These are phyloP conservation scores for Ilex paraguariensis DNA, from an alignment of 305 asterid species.

Conservation along the genomic window DNA sequence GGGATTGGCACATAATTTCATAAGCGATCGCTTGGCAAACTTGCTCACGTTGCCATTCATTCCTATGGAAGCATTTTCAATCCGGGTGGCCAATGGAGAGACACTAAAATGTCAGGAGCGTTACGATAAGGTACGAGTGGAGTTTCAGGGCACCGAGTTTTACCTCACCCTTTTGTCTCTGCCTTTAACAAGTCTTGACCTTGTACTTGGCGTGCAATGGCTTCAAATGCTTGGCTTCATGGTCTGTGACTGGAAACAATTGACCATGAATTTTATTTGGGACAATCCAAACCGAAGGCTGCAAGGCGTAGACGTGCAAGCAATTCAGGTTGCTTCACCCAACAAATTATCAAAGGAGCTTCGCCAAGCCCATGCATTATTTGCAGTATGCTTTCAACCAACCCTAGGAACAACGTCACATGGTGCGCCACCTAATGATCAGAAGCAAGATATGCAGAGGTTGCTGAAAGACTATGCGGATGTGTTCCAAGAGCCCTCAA, in stretches of 20 bases:
- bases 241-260: background rate
- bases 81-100: slow-evolving; percentile 1
- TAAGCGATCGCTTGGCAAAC: background rate
- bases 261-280: background rate
- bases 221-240: background rate
- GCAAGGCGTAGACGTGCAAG: background rate
- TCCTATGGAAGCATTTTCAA: background rate
- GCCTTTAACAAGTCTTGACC: background rate
- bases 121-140: background rate
- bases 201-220: background rate
- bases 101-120: no score
- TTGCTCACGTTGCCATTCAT: background rate
- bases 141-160: background rate
- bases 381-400: no score
- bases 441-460: no score
- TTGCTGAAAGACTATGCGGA: no score
- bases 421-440: no score
- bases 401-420: no score
- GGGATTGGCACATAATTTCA: background rate
- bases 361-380: no score
- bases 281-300: background rate
- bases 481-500: no score
- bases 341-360: no score
- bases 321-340: no score
- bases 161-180: background rate